Evolutionary conservation across 805 yeast genomes (phyloP).

Genomic region (Candida insectalens): DNA sequence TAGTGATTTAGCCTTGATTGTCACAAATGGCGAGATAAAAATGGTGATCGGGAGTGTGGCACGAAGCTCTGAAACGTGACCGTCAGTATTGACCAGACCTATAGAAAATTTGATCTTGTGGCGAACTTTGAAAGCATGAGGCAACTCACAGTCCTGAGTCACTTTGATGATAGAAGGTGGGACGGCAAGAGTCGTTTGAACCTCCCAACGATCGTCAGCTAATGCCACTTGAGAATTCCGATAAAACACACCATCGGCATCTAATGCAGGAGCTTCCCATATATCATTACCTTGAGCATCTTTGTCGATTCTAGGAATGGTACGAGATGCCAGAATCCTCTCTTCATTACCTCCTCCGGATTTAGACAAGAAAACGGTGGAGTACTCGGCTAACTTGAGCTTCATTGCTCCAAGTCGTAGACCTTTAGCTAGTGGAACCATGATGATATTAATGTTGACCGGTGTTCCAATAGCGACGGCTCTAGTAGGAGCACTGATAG

Average conservation of each 20-base stretch:
- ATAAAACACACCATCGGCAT: slow-evolving; percentile 29
- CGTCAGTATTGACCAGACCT: slow-evolving; percentile 77
- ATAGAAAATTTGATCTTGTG: slow-evolving; percentile 82
- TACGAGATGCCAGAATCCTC: slow-evolving; percentile 42
- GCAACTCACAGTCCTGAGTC: slow-evolving; percentile 80
- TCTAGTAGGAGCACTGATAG: slow-evolving; percentile 75
- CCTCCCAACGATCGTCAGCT: slow-evolving; percentile 66
- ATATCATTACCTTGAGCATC: slow-evolving; percentile 33
- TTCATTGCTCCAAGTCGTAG: slow-evolving; percentile 66
- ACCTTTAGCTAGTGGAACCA: slow-evolving; percentile 80
- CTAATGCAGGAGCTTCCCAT: slow-evolving; percentile 24
- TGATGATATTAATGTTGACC: slow-evolving; percentile 54
- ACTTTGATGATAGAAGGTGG: slow-evolving; percentile 69
- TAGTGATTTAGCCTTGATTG: slow-evolving; percentile 42
- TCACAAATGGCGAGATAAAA: slow-evolving; percentile 60
- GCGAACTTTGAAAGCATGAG: slow-evolving; percentile 64
- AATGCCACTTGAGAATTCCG: slow-evolving; percentile 20
- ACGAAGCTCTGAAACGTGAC: slow-evolving; percentile 83
- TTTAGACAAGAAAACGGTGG: slow-evolving; percentile 42
- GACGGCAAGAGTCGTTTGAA: slow-evolving; percentile 46
- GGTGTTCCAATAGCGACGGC: slow-evolving; percentile 87
- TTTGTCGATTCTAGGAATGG: slow-evolving; percentile 27
- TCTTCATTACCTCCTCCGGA: slow-evolving; percentile 53
- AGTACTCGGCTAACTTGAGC: slow-evolving; percentile 59
- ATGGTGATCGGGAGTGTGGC: slow-evolving; percentile 74